Base-by-base conservation (phyloP, 2,329 filamentous ascomycete species). In the Fusarium fracticaudum region DNA sequence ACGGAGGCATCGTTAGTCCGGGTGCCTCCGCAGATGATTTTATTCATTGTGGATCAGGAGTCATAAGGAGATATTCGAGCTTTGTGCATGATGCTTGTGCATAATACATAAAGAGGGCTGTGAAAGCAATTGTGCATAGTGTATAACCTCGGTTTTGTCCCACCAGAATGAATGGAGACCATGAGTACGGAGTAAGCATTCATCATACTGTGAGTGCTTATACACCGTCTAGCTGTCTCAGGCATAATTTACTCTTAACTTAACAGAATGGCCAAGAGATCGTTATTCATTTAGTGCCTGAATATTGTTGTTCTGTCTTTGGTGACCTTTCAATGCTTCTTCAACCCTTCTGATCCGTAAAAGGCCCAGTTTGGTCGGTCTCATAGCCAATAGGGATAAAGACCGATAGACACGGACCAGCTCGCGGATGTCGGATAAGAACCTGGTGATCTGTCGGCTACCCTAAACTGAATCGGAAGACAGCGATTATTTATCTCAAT, bases 361-460 rank as follows among this genome's bases (percentile, higher is more conserved):
- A 37, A 37, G 14, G 3, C 33, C 33, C 13, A 1, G 11, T 24
- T 24, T 4, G 2, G 13, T 2, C 5, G 3, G 14, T 8, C 4
- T 6, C 0, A 5, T 8, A 11, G 22, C 66, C 67, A 70, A 70
- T 70, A 17, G 67, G 67, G 6, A 3, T 2, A 22, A 70, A 50
- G 67, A 40, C 67, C 67, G 67, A 48, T 8, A 1, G 11, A 29
- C n/a, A 35, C 40, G 51, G 45, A 8, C 10, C 45, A 24, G 37
- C 6, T 65, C 14, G 41, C 44, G 65, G 66, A 24, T 53, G 26
- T 70, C 66, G 67, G 66, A 54, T 65, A 65, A 66, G 45, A 70
- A 54, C 66, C 55, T 48, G 22, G 66, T 8, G 9, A n/a, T 12
- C 17, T 17, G 15, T 37, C 26, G 41, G 45, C 13, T 70, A 70